A percentile compares a stretch with the other conserved stretches of the same genome.
These are phyloP conservation scores for Rhizomucor miehei DNA, from an alignment of 371 early-diverging fungal genomes.

Conservation along the genomic window DNA sequence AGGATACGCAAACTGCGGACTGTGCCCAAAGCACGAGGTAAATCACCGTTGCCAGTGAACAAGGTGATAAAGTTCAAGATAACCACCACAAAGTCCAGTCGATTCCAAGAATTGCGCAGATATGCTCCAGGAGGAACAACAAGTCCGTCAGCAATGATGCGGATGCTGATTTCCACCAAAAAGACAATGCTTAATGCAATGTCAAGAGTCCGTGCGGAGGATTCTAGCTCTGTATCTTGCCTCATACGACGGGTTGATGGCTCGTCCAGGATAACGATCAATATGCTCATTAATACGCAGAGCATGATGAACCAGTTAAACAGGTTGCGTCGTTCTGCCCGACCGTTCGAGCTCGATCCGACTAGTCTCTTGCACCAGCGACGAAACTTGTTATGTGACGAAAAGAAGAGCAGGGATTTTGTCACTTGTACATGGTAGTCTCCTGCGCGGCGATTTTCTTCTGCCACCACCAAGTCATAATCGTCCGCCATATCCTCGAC, in stretches of 20 bases:
- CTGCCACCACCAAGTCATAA: slow-evolving; percentile 40
- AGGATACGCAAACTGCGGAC: slow-evolving; percentile 56
- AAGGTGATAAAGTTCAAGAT: slow-evolving; percentile 45
- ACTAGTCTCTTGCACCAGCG: slow-evolving; percentile 37
- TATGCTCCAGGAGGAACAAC: slow-evolving; percentile 50
- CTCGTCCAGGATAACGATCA: slow-evolving; percentile 56
- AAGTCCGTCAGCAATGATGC: slow-evolving; percentile 56
- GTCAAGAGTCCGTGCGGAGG: slow-evolving; percentile 42
- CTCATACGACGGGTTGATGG: slow-evolving; percentile 45
- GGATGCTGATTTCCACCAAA: slow-evolving; percentile 46
- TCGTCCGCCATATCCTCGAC: slow-evolving; percentile 22
- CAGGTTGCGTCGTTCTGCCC: slow-evolving; percentile 35
- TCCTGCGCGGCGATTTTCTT: slow-evolving; percentile 40
- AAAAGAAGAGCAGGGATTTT: slow-evolving; percentile 37
- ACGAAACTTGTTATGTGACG: slow-evolving; percentile 28
- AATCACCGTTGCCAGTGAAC: slow-evolving; percentile 32
- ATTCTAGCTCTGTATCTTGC: slow-evolving; percentile 26
- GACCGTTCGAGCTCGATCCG: slow-evolving; percentile 32
- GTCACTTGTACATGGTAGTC: slow-evolving; percentile 17
- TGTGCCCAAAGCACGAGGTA: slow-evolving; percentile 40
- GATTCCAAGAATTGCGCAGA: slow-evolving; percentile 54
- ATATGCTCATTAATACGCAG: slow-evolving; percentile 55
- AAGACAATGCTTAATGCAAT: slow-evolving; percentile 43
- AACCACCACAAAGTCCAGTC: slow-evolving; percentile 50
- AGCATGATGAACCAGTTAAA: slow-evolving; percentile 64